Evolutionary conservation across 163 green algal species (phyloP), one percentile per base, ranked within the genome.

Genomic region (Picocystis sp.): DNA sequence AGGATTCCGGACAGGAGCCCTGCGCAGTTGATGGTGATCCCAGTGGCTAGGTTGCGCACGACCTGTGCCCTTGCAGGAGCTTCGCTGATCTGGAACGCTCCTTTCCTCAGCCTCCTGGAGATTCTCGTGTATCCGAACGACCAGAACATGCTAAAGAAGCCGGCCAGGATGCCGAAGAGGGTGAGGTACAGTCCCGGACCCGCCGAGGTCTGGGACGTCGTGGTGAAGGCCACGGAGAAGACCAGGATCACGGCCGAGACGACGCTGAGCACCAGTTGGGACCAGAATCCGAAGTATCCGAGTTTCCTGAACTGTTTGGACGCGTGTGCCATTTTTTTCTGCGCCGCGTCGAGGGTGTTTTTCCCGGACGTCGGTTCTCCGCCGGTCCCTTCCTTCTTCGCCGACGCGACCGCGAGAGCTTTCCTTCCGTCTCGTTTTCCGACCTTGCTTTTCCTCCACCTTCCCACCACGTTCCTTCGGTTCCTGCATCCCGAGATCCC

Each of bases 201-300:
- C 19, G 51, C 46, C 33, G 35, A 41, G 10, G 51, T 25, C 62
- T 49, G 47, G 51, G 19, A 22, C 15, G 51, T 45, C 34, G 35
- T 47, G 53, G 84, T 93, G 69, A 95, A 95, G 11, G 82, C 83
- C 1, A 93, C 76, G 25, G 77, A 89, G 69, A 95, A 94, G 11
- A 93, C 66, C 23, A 92, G 57, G 21, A 95, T 90, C 52, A 84
- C 67, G 3, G 69, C 74, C 5, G 80, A 85, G 9, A 91, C 75
- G 2, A 83, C 71, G 21, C 68, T 85, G 23, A 95, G 68, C 10
- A 74, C 47, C 23, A 77, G 56, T 57, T 77, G 69, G 45, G 47
- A 25, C 69, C 69, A 77, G 53, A 77, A 74, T 24, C 54, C 49
- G 12, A 73, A 42, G 8, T 45, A 57, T 23, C 43, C 43, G 10